A percentile compares a stretch with the other conserved stretches of the same genome.
phyloP scores from a whole-genome alignment of 176 grass and related monocot species.

The Aegilops longissima region DNA sequence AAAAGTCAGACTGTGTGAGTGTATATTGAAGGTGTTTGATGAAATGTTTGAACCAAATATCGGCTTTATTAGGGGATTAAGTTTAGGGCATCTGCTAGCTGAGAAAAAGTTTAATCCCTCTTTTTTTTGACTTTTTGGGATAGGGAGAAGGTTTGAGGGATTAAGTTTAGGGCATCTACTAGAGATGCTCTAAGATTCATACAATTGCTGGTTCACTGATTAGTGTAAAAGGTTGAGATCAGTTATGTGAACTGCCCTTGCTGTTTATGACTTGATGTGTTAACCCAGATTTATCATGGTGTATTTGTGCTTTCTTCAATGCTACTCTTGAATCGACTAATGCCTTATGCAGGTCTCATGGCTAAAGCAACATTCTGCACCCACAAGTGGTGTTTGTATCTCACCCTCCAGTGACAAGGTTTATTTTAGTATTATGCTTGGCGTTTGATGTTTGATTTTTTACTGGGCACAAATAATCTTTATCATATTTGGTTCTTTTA shows the following conservation, averaged over 20 bases:
- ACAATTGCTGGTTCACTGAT: constrained; percentile 23
- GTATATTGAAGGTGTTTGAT: too few relatives aligned
- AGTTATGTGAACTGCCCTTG: constrained; percentile 1
- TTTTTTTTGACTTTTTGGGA: too few relatives aligned
- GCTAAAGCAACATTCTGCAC: constrained; percentile 98
- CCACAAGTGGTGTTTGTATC: constrained; percentile 89
- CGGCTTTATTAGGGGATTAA: too few relatives aligned
- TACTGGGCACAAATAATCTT: neutral
- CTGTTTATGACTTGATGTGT: constrained; percentile 1
- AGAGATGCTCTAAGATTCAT: neutral
- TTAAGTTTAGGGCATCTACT: too few relatives aligned
- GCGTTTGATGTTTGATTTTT: constrained; percentile 30
- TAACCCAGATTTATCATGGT: neutral
- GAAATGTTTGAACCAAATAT: too few relatives aligned
- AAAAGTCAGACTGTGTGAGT: too few relatives aligned
- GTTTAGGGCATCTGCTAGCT: too few relatives aligned
- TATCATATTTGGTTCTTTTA: constrained; percentile 41
- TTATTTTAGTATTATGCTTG: constrained; percentile 20
- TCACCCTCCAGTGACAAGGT: constrained; percentile 97
- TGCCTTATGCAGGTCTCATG: constrained; percentile 64
- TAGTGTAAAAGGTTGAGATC: constrained; percentile 23
- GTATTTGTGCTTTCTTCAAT: constrained; percentile 5
- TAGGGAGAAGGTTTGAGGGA: too few relatives aligned
- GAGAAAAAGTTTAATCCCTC: too few relatives aligned
- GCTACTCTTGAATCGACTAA: constrained; percentile 7